phyloP scores from a whole-genome alignment of 106 monocot species.

The Gastrodia elata region DNA sequence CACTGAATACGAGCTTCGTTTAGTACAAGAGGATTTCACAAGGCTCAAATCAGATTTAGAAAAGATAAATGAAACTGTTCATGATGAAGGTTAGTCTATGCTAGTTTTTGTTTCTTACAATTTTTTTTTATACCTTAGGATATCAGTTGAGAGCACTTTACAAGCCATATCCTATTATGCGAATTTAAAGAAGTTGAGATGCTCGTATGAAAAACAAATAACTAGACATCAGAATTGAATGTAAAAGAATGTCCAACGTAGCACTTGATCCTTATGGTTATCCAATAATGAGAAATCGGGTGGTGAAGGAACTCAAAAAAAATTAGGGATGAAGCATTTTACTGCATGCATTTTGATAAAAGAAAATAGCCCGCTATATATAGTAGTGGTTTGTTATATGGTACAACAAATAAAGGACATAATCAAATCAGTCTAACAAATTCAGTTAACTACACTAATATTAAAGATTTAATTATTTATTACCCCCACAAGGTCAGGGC shows the following conservation, averaged over 20 bases:
- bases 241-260: background rate
- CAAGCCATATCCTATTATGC: background rate
- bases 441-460: no score
- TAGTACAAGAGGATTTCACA: constrained; percentile 81
- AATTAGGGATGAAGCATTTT: no score
- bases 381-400: no score
- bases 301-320: no score
- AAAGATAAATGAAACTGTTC: constrained; percentile 32
- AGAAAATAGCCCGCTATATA: no score
- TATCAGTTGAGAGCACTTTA: background rate
- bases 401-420: no score
- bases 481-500: no score
- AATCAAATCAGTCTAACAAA: no score
- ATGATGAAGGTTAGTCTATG: constrained; percentile 15
- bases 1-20: constrained; percentile 84
- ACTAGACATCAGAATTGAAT: background rate
- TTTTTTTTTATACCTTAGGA: background rate
- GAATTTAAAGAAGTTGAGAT: background rate
- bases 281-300: no score
- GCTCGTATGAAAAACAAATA: background rate
- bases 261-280: background rate
- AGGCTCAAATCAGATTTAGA: constrained; percentile 71
- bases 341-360: no score
- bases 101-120: background rate
- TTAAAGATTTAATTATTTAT: no score